Conservation (phyloP, 257 asterid species). For the Perilla frutescens region DNA sequence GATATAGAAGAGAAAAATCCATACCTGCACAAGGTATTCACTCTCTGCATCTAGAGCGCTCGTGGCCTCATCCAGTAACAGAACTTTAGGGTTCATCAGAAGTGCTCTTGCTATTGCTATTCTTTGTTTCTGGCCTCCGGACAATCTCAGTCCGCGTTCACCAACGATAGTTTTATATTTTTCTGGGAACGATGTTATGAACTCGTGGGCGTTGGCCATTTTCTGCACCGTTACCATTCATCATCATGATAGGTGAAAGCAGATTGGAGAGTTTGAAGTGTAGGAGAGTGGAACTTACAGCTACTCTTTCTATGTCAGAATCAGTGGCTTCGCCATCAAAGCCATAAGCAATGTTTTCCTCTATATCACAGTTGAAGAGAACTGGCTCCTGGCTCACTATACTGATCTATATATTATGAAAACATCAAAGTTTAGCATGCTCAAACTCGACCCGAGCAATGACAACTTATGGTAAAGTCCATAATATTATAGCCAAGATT, state of each 20-base stretch:
- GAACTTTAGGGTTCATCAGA: constrained; percentile 61
- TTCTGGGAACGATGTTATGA: constrained; percentile 59
- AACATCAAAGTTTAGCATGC: background rate
- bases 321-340: constrained; percentile 65
- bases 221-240: constrained; percentile 44
- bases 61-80: constrained; percentile 72
- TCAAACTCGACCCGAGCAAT: background rate
- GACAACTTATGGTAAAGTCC: background rate
- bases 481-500: background rate
- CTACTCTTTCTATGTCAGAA: constrained; percentile 64
- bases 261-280: background rate
- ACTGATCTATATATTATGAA: constrained; percentile 50
- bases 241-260: too few species aligned
- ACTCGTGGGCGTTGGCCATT: constrained; percentile 79
- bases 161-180: constrained; percentile 64
- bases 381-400: constrained; percentile 80
- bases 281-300: constrained; percentile 45
- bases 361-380: constrained; percentile 73
- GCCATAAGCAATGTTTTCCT: constrained; percentile 77
- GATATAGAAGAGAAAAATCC: background rate
- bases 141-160: constrained; percentile 71
- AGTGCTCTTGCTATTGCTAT: constrained; percentile 77
- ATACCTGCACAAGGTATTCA: constrained; percentile 71
- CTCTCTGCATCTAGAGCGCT: constrained; percentile 79
- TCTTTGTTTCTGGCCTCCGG: constrained; percentile 81